Evolutionary conservation across 2,329 filamentous ascomycete species (phyloP), one percentile per base, ranked within the genome.

Genomic region (Apiospora aurea): DNA sequence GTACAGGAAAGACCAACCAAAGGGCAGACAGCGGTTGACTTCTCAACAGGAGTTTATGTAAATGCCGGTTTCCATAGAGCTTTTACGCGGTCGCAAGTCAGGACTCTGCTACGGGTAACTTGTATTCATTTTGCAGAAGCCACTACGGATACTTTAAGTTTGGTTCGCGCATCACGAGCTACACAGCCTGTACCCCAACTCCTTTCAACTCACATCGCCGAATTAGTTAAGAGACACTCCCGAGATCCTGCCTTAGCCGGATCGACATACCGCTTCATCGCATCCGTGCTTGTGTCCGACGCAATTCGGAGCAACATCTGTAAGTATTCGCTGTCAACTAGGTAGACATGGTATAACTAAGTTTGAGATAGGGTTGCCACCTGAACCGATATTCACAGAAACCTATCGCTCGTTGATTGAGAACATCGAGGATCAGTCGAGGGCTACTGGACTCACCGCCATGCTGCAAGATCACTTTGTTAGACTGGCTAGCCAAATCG

Each of bases 381-480:
- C 18, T 61, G 29, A 61, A 16, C 29, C 53, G 18, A 11, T 61
- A 61, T 61, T 61, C 18, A 61, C 18, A 61, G 29, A 61, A 61
- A 61, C 18, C 16, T 61, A 61, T 61, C 29, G 53, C 29, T 61
- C 53, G 29, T 61, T 61, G 29, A 61, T 61, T 61, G 18, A 38
- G 53, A 61, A 38, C 18, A 61, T 61, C 53, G 53, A 61, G 29
- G 29, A 61, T n/a, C 18, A 61, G 53, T 61, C 29, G 53, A 61
- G 53, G 16, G 53, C 29, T 38, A 4, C 7, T 61, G 18, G 16
- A n/a, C 18, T 61, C 18, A 61, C 29, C 16, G 53, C 53, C 29
- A 16, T 61, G 11, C 2, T 61, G 10, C 18, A 61, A n/a, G 29
- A 61, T 61, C 29, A 61, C 29, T 61, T 61, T 61, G 18, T 61